Evolutionary conservation across 2,329 filamentous ascomycete species (phyloP).

Genomic region (Niveomyces coronatus): DNA sequence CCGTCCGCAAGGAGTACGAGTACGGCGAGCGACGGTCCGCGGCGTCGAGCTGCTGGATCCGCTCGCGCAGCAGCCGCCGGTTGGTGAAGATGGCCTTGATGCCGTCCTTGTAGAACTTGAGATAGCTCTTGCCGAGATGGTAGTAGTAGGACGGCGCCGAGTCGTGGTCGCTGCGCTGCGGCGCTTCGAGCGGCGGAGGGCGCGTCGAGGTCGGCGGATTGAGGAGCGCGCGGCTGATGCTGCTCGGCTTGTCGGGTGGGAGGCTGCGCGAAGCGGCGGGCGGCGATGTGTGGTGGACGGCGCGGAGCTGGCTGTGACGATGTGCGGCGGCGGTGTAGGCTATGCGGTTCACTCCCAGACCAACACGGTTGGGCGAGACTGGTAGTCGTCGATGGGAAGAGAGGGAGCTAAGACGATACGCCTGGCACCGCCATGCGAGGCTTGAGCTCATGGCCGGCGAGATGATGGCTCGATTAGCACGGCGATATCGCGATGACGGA

Average conservation of each 20-base stretch:
- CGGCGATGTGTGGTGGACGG: slow-evolving; percentile 12
- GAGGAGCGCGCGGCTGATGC: slow-evolving; percentile 28
- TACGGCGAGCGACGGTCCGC: slow-evolving; percentile 41
- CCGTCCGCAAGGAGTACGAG: no score
- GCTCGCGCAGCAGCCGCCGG: slow-evolving; percentile 38
- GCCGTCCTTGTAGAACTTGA: slow-evolving; percentile 80
- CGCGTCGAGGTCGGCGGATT: slow-evolving; percentile 68
- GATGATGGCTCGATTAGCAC: not conserved
- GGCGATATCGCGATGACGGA: no score
- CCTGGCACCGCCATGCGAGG: slow-evolving; percentile 22
- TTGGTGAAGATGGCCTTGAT: slow-evolving; percentile 66
- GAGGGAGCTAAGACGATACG: slow-evolving; percentile 13
- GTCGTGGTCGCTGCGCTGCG: slow-evolving; percentile 33
- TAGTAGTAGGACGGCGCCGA: slow-evolving; percentile 39
- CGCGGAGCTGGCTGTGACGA: not conserved
- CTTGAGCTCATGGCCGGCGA: slow-evolving; percentile 21
- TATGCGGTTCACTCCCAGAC: not conserved
- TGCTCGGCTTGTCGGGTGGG: no score
- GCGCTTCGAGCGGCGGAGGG: slow-evolving; percentile 58
- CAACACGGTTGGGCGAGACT: slow-evolving; percentile 5
- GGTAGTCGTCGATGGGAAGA: slow-evolving; percentile 7
- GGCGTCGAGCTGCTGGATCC: slow-evolving; percentile 32
- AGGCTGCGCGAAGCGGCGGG: slow-evolving; percentile 1
- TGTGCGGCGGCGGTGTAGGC: slow-evolving; percentile 8
- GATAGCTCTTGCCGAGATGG: slow-evolving; percentile 62